A percentile compares a stretch with the other conserved stretches of the same genome.
phyloP scores from a whole-genome alignment of 2,329 filamentous ascomycete genomes.

The Microdochium trichocladiopsis region DNA sequence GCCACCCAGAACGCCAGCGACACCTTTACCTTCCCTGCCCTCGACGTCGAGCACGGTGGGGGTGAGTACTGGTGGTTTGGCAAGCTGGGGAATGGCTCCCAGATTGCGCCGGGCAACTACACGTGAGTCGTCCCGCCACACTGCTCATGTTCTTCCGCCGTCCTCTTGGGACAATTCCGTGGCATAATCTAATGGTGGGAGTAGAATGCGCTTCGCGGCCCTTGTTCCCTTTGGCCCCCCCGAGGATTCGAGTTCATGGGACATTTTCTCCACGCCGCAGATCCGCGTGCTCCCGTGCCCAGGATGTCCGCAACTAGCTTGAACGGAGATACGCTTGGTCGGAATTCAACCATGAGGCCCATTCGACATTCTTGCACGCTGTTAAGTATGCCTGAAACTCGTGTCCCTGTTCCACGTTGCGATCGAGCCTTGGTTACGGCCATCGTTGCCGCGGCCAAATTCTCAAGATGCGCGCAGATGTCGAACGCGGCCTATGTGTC shows the following conservation, averaged over 20 bases:
- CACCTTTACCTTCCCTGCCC: conserved; percentile 12
- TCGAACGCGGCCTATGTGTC: too few relatives aligned
- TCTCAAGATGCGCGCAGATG: too few relatives aligned
- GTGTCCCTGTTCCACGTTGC: too few relatives aligned
- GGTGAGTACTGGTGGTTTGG: conserved; percentile 9
- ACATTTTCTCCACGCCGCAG: neutral
- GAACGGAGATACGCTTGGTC: neutral
- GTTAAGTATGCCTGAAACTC: neutral
- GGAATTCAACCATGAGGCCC: neutral
- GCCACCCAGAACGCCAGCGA: conserved; percentile 13
- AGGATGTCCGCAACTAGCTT: neutral
- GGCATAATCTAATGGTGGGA: neutral
- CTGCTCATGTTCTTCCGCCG: neutral
- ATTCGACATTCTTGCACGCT: neutral
- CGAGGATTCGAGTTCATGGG: neutral
- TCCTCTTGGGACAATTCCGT: neutral
- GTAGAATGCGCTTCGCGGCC: neutral
- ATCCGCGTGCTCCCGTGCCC: neutral
- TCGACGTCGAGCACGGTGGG: conserved; percentile 9
- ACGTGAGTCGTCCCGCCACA: conserved; percentile 5
- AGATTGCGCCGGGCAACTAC: conserved; percentile 10
- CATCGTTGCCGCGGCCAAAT: too few relatives aligned
- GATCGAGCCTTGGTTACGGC: too few relatives aligned
- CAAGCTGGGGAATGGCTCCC: conserved; percentile 9
- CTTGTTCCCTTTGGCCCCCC: neutral